phyloP scores from a whole-genome alignment of 2,329 filamentous ascomycete genomes.

The Cladorrhinum sp. region DNA sequence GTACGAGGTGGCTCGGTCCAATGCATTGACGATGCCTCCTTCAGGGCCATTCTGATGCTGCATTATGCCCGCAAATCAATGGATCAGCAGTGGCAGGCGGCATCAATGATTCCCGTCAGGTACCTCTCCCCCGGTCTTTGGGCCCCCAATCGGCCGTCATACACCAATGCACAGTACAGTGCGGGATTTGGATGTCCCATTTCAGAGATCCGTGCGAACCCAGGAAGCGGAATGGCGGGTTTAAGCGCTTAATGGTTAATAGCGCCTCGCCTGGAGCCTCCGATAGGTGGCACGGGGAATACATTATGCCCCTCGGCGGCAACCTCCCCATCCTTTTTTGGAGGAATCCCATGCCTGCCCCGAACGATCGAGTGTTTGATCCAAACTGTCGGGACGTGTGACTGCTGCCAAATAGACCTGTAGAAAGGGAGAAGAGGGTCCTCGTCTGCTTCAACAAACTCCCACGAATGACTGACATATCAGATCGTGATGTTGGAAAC shows the following conservation, averaged over 20 bases:
- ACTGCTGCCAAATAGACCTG: neutral
- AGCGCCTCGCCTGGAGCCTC: neutral
- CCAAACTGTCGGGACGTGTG: conserved; percentile 11
- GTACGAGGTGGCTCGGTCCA: neutral
- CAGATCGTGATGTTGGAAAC: neutral
- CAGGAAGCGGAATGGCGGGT: neutral
- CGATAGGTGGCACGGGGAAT: neutral
- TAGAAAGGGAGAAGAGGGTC: neutral
- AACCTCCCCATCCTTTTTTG: neutral
- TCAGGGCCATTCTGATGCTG: neutral
- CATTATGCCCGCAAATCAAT: neutral
- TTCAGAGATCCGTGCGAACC: neutral
- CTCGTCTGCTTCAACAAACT: too few species aligned
- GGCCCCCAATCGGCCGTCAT: neutral
- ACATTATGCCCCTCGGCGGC: neutral
- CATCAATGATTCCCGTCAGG: neutral
- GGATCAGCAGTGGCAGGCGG: too few species aligned
- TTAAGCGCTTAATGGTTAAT: conserved; percentile 7
- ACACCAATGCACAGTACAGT: neutral
- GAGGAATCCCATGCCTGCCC: too few species aligned
- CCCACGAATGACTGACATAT: neutral
- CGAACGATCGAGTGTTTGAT: conserved; percentile 1
- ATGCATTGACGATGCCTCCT: neutral
- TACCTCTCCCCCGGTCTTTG: neutral
- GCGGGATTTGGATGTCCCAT: neutral